These are phyloP conservation scores for Taphrina confusa DNA, from an alignment of 1,139 yeast genomes.

Conservation along the genomic window DNA sequence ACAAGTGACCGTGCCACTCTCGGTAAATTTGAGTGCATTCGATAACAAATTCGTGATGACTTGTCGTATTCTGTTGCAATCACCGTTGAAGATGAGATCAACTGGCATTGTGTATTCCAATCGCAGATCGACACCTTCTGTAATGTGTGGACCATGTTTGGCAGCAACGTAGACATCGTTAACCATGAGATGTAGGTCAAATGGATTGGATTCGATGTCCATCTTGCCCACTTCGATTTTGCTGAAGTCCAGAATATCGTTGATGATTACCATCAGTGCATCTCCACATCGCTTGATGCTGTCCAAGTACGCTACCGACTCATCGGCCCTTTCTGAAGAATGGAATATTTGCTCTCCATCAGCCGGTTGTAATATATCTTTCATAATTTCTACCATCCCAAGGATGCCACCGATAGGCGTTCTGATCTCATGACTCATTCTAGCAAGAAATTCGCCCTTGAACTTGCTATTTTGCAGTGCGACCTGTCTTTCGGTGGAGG, in stretches of 20 bases:
- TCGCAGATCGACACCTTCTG: slow-evolving; percentile 4
- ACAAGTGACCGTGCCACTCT: slow-evolving; percentile 57
- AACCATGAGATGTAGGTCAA: slow-evolving; percentile 49
- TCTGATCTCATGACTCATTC: slow-evolving; percentile 86
- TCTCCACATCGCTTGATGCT: slow-evolving; percentile 77
- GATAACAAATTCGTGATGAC: slow-evolving; percentile 85
- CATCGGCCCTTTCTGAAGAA: slow-evolving; percentile 59
- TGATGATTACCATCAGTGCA: slow-evolving; percentile 72
- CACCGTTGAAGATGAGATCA: slow-evolving; percentile 76
- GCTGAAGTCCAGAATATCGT: slow-evolving; percentile 76
- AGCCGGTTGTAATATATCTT: slow-evolving; percentile 54
- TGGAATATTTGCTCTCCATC: slow-evolving; percentile 9
- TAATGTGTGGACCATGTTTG: slow-evolving; percentile 43
- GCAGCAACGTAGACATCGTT: slow-evolving; percentile 43
- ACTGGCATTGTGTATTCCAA: slow-evolving; percentile 19
- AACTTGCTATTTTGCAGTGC: slow-evolving; percentile 91
- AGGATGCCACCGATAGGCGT: slow-evolving; percentile 90
- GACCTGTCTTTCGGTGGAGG: slow-evolving; percentile 59
- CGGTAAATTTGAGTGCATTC: slow-evolving; percentile 80
- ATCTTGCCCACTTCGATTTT: slow-evolving; percentile 79
- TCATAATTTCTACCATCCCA: slow-evolving; percentile 88
- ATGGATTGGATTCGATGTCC: slow-evolving; percentile 65
- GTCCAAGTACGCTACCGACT: slow-evolving; percentile 76
- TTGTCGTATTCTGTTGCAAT: slow-evolving; percentile 81
- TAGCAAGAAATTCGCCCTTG: slow-evolving; percentile 86